Percentiles rank a stretch among this genome's conserved stretches.
Conservation (phyloP, 2,329 filamentous ascomycete genomes). For the Lecanicillium sp. region DNA sequence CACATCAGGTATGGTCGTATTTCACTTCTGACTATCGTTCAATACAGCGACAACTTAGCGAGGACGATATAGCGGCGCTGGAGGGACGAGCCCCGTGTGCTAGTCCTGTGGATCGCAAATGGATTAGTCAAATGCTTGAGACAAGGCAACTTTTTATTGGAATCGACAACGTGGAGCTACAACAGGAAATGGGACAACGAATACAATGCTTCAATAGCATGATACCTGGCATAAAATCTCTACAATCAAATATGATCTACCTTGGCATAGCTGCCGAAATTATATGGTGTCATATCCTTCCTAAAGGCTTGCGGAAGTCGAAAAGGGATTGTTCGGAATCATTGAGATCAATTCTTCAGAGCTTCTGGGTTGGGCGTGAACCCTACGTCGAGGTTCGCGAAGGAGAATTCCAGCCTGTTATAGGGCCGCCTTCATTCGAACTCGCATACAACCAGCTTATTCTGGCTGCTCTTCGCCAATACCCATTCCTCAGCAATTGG, state of each 20-base stretch:
- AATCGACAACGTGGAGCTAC: not conserved
- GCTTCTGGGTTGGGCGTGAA: conserved; percentile 3
- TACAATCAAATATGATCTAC: conserved; percentile 3
- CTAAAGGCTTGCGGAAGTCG: conserved; percentile 1
- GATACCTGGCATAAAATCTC: conserved; percentile 1
- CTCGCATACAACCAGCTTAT: conserved; percentile 10
- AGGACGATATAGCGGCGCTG: conserved; percentile 6
- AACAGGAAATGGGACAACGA: not conserved
- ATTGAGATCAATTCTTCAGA: conserved; percentile 2
- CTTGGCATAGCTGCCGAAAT: conserved; percentile 4
- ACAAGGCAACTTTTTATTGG: not conserved
- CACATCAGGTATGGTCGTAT: not conserved
- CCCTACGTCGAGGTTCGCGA: conserved; percentile 11
- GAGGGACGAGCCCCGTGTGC: conserved; percentile 1
- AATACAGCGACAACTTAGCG: too few species aligned
- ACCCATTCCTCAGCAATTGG: conserved; percentile 8
- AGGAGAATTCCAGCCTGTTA: conserved; percentile 9
- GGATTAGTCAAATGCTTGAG: not conserved
- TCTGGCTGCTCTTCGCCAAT: conserved; percentile 10
- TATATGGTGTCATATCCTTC: conserved; percentile 3
- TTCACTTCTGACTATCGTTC: too few species aligned
- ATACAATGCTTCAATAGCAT: not conserved
- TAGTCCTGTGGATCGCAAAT: not conserved
- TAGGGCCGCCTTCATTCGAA: conserved; percentile 9
- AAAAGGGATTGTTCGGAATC: not conserved